Base-by-base conservation (phyloP, 2,329 filamentous ascomycete genomes). In the Penicillium janthinellum region DNA sequence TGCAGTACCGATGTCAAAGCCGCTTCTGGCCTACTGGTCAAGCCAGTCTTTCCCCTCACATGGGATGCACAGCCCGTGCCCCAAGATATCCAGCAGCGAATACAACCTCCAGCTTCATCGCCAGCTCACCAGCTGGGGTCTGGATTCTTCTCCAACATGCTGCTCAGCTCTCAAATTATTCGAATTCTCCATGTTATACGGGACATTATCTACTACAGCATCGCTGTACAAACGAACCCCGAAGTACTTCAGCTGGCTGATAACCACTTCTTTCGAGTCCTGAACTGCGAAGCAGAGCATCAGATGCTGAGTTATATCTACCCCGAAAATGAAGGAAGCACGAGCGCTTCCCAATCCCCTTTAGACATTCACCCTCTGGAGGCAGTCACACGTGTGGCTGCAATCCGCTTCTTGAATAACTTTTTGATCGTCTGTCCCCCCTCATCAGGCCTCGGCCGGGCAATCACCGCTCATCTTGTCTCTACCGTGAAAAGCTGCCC, bases 241-340 rank as follows among this genome's bases (percentile, higher is more conserved):
- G 41, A 53, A 5, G 58, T 54, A 22, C 61, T 76, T 25, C 64
- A 63, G 4, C 51, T 59, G 5, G 52, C 57, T n/a, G 73, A 76
- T 25, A 68, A 72, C 37, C 67, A 71, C 57, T 69, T 73, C 38
- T 72, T 77, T 52, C 70, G 69, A n/a, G 58, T 69, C 7, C 67
- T 74, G 22, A 72, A 69, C 41, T 72, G 69, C 56, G 73, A 77
- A 60, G 60, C 72, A 20, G 76, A 78, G 60, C 72, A 76, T 55
- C 74, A 75, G 58, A 68, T 78, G 17, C 63, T 77, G 6, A 75
- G 72, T 34, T 77, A 78, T 58, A 69, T 75, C 22, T 75, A 74
- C 50, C 35, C 58, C 15, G 59, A 62, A 22, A 38, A 38, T 2
- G 15, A 38, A 14, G 50, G 28, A 11, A 15, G 22, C 5, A 4